Evolutionary conservation across 2,329 filamentous ascomycete genomes (phyloP), one percentile per base, ranked within the genome.

Genomic region (Cyphellophora europaea): DNA sequence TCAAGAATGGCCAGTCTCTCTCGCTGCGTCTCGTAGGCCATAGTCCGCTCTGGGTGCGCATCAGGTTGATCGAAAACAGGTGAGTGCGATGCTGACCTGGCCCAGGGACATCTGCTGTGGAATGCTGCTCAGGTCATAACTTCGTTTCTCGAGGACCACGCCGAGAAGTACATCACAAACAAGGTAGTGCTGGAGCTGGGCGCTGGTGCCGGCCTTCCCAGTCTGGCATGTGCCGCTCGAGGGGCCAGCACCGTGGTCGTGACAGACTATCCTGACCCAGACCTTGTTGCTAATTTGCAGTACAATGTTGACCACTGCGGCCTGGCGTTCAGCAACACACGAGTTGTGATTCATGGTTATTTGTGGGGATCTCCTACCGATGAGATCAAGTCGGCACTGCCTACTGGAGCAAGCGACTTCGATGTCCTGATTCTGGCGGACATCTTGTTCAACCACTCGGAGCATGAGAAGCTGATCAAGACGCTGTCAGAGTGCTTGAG

Each of bases 361-460:
- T 74, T 89, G 42, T 96, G 89, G 89, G 89, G 89, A 2, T 74
- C 68, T 11, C 67, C 81, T 42, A 61, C 75, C 1, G 57, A 61
- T 17, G 63, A 67, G 3, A 54, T 94, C 15, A 63, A 80, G 10
- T 63, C 63, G 5, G 66, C 77, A 43, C 58, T 89, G 2, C 43
- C 45, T 11, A 36, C 36, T 5, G 49, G 49, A 11, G 16, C 27
- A 11, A 31, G 32, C 11, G 51, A 55, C 0, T 95, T 93, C 53
- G 86, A 95, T 55, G 67, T 93, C 4, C 58, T 95, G 16, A 79
- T 96, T 38, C 70, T 95, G 28, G 87, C 88, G 3, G 89, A 95
- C 56, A 69, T 95, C 32, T 70, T 95, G 3, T 96, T 95, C 63
- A 84, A 91, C 41, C 87, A 95, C 56, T 82, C 79, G 4, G 87